A percentile compares a stretch with the other conserved stretches of the same genome.
Conservation (phyloP, 192 early-diverging fungal genomes). For the Backusella tuberculispora region DNA sequence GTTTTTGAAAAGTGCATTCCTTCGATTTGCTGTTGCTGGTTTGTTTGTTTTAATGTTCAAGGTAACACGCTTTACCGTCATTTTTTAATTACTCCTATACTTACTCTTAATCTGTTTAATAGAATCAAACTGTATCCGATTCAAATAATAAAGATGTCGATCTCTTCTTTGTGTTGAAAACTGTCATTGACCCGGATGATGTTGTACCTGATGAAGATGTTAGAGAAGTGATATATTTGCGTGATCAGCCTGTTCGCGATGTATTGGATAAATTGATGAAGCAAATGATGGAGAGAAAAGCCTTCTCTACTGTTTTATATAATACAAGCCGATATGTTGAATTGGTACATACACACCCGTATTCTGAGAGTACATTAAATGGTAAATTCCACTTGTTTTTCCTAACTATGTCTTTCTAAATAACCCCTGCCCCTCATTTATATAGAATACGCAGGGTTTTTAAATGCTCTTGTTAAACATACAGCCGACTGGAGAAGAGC, state of each 20-base stretch:
- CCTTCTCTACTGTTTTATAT: slow-evolving; percentile 56
- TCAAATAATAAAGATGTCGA: slow-evolving; percentile 52
- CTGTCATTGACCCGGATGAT: slow-evolving; percentile 53
- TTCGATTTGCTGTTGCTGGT: slow-evolving; percentile 58
- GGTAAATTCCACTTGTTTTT: slow-evolving; percentile 27
- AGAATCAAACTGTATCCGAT: slow-evolving; percentile 45
- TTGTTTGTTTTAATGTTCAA: slow-evolving; percentile 68
- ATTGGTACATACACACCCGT: slow-evolving; percentile 53
- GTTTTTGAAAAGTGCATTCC: slow-evolving; percentile 57
- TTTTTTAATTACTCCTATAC: neutral
- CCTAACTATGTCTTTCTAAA: no score
- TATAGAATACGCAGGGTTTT: slow-evolving; percentile 42
- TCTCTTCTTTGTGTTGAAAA: slow-evolving; percentile 55
- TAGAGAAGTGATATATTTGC: slow-evolving; percentile 43
- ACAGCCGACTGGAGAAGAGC: slow-evolving; percentile 41
- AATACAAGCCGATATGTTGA: slow-evolving; percentile 58
- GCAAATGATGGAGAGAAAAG: slow-evolving; percentile 48
- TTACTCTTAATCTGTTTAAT: neutral
- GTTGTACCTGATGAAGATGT: slow-evolving; percentile 47
- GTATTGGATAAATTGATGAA: slow-evolving; percentile 60
- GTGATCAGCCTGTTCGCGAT: slow-evolving; percentile 61
- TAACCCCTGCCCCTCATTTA: neutral
- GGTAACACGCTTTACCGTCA: slow-evolving; percentile 32
- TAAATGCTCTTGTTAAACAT: slow-evolving; percentile 36
- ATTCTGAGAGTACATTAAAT: slow-evolving; percentile 45